Evolutionary conservation across 805 yeast genomes (phyloP).

Genomic region (Yamadazyma olivae): DNA sequence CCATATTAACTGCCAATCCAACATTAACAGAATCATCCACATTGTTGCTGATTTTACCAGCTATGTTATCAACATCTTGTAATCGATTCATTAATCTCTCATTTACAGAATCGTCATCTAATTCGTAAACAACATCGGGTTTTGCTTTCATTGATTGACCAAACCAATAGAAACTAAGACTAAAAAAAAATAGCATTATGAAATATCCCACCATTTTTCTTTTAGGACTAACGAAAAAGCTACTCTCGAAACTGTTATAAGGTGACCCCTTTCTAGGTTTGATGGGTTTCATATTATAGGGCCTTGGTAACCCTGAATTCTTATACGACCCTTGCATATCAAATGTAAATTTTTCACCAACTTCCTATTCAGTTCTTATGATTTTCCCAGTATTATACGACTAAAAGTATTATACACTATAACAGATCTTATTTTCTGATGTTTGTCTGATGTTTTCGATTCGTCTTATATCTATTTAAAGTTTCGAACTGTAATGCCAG

Average conservation of each 20-base stretch:
- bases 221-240: conserved; percentile 33
- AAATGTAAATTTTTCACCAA: background rate
- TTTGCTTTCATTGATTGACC: conserved; percentile 32
- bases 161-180: conserved; percentile 32
- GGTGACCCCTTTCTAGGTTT: conserved; percentile 30
- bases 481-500: too few relatives aligned
- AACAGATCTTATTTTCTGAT: too few relatives aligned
- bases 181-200: conserved; percentile 31
- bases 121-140: conserved; percentile 26
- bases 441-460: too few relatives aligned
- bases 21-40: conserved; percentile 24
- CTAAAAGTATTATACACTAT: too few relatives aligned
- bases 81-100: conserved; percentile 15
- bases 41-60: conserved; percentile 7
- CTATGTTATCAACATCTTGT: conserved; percentile 19
- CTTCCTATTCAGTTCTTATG: too few relatives aligned
- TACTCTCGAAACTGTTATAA: conserved; percentile 28
- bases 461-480: too few relatives aligned
- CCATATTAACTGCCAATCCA: conserved; percentile 38
- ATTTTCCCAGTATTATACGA: too few relatives aligned
- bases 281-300: conserved; percentile 45
- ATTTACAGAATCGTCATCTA: conserved; percentile 6
- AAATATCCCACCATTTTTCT: conserved; percentile 38
- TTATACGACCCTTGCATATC: conserved; percentile 44
- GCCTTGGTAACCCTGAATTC: conserved; percentile 42